A percentile compares a stretch with the other conserved stretches of the same genome.
Evolutionary conservation across 139 green algal genomes (phyloP).

Genomic region (Chlamydomonas schloesseri): DNA sequence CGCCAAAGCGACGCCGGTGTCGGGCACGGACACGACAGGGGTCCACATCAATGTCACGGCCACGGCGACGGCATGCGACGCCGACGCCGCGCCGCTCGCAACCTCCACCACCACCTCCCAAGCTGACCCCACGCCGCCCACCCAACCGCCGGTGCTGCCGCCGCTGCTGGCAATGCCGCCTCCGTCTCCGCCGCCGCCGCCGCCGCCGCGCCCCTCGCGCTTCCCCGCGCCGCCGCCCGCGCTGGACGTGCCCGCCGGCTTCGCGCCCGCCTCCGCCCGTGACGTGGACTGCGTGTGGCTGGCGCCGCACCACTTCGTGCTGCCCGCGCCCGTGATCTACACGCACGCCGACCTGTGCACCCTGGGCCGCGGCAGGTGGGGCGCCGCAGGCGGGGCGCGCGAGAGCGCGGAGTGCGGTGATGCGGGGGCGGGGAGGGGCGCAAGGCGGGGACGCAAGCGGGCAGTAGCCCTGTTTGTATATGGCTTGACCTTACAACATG

Average conservation of each 20-base stretch:
- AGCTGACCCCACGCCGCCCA: neutral
- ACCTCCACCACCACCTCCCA: neutral
- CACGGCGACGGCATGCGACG: neutral
- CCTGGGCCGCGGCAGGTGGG: neutral
- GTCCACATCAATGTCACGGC: no score
- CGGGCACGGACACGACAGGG: no score
- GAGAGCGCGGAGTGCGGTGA: neutral
- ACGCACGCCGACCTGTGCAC: constrained; percentile 36
- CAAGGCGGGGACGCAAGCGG: no score
- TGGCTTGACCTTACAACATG: no score
- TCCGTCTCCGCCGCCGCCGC: neutral
- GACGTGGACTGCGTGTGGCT: neutral
- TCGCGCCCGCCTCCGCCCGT: neutral
- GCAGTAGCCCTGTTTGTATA: no score
- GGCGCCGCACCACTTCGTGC: constrained; percentile 19
- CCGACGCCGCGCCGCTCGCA: no score
- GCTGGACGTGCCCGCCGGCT: constrained; percentile 13
- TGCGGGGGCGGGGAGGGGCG: neutral
- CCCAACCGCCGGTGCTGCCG: neutral
- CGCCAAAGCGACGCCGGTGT: no score
- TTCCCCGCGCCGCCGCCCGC: neutral
- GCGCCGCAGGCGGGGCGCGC: no score
- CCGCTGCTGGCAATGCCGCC: no score
- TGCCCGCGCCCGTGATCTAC: neutral
- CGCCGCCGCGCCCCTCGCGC: neutral